These are phyloP conservation scores for Tetrahymena thermophila DNA, from an alignment of 73 alveolate genomes.

Conservation along the genomic window DNA sequence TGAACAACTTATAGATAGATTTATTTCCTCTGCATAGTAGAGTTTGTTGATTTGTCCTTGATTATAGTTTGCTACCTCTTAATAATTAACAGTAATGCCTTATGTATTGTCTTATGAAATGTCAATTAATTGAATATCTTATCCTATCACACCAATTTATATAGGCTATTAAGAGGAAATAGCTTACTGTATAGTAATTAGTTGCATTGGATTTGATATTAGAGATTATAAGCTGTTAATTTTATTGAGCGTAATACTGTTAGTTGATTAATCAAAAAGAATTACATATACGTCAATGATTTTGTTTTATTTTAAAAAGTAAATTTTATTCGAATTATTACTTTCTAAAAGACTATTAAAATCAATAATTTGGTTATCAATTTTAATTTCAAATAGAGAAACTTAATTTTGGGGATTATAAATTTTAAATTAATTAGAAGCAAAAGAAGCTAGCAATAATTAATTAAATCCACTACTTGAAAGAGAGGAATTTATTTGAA, in stretches of 20 bases:
- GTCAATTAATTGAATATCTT: neutral
- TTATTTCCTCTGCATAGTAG: neutral
- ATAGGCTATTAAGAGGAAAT: neutral
- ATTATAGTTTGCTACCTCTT: neutral
- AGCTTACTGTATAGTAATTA: neutral
- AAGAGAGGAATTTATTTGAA: neutral
- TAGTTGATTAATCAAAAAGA: neutral
- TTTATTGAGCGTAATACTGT: neutral
- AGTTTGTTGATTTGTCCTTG: neutral
- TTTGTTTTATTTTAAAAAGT: neutral
- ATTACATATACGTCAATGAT: neutral
- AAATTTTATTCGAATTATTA: neutral
- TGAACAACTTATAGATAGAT: neutral
- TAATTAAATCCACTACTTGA: neutral
- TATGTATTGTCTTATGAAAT: neutral
- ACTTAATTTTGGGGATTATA: neutral
- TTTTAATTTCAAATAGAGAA: neutral
- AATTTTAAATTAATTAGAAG: neutral
- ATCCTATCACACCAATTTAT: neutral
- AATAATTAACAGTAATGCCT: neutral
- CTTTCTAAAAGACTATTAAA: neutral
- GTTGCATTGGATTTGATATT: neutral
- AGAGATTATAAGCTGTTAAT: neutral
- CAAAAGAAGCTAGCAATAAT: neutral
- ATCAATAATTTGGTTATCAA: neutral